Base-by-base conservation (phyloP, 805 yeast species). In the Starmera quercuum region DNA sequence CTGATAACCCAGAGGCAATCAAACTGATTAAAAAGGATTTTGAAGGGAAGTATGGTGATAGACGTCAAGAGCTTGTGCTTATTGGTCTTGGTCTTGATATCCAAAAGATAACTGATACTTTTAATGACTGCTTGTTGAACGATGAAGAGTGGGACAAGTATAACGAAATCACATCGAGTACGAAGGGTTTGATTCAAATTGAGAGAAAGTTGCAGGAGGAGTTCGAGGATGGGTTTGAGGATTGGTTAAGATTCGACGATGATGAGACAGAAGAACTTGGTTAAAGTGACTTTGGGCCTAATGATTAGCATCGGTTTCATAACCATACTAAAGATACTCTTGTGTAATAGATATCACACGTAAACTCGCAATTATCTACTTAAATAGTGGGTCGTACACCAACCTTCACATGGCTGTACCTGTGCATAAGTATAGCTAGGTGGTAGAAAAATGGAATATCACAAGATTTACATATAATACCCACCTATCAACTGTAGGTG, bases 31-130 rank as follows among this genome's bases (percentile, higher is more conserved):
- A 57, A 30, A 43, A 46, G 18, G 70, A 67, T 31, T 58, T 64
- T 45, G 42, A 56, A 29, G 67, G 65, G 2, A 49, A 53, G 19
- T 54, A 51, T 39, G 71, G 71, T 4, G 72, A 68, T 36, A 54
- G 71, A 30, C 48, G 68, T 29, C 65, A 68, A 37, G 72, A 68
- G 40, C 38, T 68, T 17, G 73, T 68, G 1, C 60, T 67, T 35
- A 66, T 68, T 38, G 73, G 72, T 2, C 46, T 63, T 14, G 46
- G 52, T 9, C 42, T 67, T 6, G 49, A 64, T 33, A 49, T 50
- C 30, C 36, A 32, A 4, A 46, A 42, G 10, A 38, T 66, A 7
- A 44, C 54, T 7, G 40, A 51, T 24, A 56, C 39, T 2, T 40
- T 68, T 28, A 64, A 68, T 36, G 33, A 43, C 7, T 66, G 72